Base-by-base conservation (phyloP, 768 basidiomycete species). In the Russula olivacea region DNA sequence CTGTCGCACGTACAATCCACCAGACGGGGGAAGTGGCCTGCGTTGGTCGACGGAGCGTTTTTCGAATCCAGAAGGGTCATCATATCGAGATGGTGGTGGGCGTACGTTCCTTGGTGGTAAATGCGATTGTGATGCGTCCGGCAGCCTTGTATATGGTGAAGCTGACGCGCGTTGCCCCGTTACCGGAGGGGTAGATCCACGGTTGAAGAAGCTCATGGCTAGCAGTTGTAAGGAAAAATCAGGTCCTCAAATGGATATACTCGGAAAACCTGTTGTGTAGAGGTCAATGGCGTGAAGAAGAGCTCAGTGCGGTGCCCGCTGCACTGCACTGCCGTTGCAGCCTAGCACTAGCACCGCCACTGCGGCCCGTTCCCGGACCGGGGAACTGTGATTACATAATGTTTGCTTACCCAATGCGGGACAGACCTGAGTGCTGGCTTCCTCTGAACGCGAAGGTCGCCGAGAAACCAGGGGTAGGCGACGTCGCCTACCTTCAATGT, bases 11-110 rank as follows among this genome's bases (percentile, higher is more conserved):
- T 70, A 70, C 72, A 55, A 58, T 52, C 65, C 69, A 17, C 63
- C 52, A 23, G 62, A 68, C 15, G 64, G 51, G 8, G 63, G 59
- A 11, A 60, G 59, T 43, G 66, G 69, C 53, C 72, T 67, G 19
- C 52, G 68, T 36, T 53, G 58, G 25, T 69, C 71, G 55, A 65
- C 54, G 2, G 65, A 62, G 1, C 70, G 68, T 64, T 74, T 74
- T 57, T 75, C 74, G 45, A 72, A 72, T 1, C 67, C 66, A 1
- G 68, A 49, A 21, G 69, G 66, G n/a, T 74, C 72, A 14, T 74
- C 69, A 55, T 69, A 74, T 53, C 73, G 64, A 17, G 61, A 34
- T 45, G 66, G 58, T 32, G 66, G 66, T 25, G 70, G 66, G 2
- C 73, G 70, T n/a, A 61, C 40, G 2, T 63, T 50, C 49, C 59